Evolutionary conservation across 805 yeast genomes (phyloP).

Genomic region (Cyberlindnera galapagoensis): DNA sequence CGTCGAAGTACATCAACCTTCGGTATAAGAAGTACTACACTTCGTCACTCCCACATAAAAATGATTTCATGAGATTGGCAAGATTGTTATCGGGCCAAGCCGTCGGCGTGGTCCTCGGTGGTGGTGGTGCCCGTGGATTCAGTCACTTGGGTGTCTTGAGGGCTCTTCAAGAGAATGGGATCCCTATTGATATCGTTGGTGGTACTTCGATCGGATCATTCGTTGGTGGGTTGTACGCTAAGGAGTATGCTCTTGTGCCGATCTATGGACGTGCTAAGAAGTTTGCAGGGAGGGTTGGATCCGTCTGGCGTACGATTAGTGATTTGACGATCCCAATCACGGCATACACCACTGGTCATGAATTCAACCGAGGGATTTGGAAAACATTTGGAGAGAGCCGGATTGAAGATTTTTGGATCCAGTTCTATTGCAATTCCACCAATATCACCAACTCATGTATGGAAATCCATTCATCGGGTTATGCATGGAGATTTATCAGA

Average conservation of each 20-base stretch:
- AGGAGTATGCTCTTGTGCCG: constrained; percentile 85
- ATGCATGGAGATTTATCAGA: constrained; percentile 91
- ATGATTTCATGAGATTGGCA: constrained; percentile 86
- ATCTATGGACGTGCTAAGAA: constrained; percentile 85
- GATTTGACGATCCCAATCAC: constrained; percentile 93
- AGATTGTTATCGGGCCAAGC: constrained; percentile 89
- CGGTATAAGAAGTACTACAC: constrained; percentile 17
- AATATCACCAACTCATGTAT: constrained; percentile 91
- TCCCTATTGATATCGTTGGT: constrained; percentile 90
- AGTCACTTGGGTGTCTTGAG: constrained; percentile 88
- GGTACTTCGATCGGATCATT: constrained; percentile 97
- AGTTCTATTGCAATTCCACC: constrained; percentile 84
- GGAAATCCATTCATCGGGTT: constrained; percentile 91
- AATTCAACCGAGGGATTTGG: constrained; percentile 96
- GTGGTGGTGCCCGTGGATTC: constrained; percentile 96
- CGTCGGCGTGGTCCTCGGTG: constrained; percentile 90
- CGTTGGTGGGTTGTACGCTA: constrained; percentile 92
- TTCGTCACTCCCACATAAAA: constrained; percentile 51
- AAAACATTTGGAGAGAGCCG: constrained; percentile 87
- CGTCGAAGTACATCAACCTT: constrained; percentile 22
- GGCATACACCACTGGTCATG: constrained; percentile 95
- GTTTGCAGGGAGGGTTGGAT: constrained; percentile 75
- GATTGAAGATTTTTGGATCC: constrained; percentile 95
- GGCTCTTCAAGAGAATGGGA: constrained; percentile 86
- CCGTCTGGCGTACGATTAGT: constrained; percentile 76